Evolutionary conservation across 805 yeast genomes (phyloP), one percentile per base, ranked within the genome.

Genomic region (Maudiozyma pseudohumilis): DNA sequence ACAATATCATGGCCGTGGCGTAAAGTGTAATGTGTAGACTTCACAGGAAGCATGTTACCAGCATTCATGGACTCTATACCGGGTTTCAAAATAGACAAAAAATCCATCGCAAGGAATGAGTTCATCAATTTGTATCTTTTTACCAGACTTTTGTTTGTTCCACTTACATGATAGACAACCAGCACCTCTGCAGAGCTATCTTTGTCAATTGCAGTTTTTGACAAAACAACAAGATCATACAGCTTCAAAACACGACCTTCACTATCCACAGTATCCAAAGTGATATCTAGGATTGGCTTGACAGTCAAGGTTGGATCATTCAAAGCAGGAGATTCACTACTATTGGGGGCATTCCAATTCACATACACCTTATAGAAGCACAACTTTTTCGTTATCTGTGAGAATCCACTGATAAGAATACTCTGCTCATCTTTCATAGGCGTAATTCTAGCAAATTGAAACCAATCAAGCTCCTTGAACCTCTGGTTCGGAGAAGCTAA

Each of bases 391-490:
- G 50, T 42, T 7, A 50, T 25, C 28, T 42, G 50, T 5, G 61
- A 57, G 32, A 48, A 55, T 2, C 56, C 49, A 11, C 59, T 44
- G 6, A 60, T 45, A 13, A 59, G 42, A 42, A 56, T 38, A 27
- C 56, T 44, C 36, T 60, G 61, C 4, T 50, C 59, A 30, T 59
- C 61, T 22, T 45, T 48, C 29, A 58, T 51, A 19, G 61, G 60
- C 1, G 62, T 55, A 23, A 58, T 47, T 31, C 52, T 53, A 5
- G 60, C 60, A 41, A 43, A 47, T 30, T 53, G 49, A 16, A 60
- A 36, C 59, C 62, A 56, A 19, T 57, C 59, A 11, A 50, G 36
- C 33, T 56, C 61, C 26, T 55, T 52, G 4, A 37, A 37, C 18
- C 50, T 43, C 32, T 45, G 47, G 23, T 49, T 47, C 20, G 47